These are phyloP conservation scores for Penstemon barbatus DNA, from an alignment of 257 asterid genomes.

Conservation along the genomic window DNA sequence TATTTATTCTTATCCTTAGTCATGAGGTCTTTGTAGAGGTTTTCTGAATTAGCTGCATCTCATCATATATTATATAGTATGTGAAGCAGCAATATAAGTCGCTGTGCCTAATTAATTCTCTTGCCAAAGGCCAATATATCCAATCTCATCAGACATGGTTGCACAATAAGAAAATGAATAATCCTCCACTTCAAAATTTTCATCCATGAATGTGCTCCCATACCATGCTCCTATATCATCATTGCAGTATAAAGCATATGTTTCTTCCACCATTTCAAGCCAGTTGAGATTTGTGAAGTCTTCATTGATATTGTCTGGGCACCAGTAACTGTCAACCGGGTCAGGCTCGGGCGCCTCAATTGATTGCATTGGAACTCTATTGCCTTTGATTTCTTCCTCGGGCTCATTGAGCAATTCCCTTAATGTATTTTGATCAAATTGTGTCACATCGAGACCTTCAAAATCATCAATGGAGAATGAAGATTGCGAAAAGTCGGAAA, in stretches of 20 bases:
- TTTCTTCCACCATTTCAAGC: conserved; percentile 34
- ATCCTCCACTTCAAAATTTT: conserved; percentile 32
- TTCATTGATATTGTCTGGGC: conserved; percentile 14
- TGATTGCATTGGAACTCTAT: conserved; percentile 21
- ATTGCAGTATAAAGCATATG: background rate
- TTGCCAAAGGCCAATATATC: conserved; percentile 47
- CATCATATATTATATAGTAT: background rate
- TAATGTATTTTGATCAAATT: conserved; percentile 38
- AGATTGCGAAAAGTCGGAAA: conserved; percentile 29
- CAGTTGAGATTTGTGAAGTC: conserved; percentile 26
- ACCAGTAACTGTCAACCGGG: conserved; percentile 22
- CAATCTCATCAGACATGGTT: conserved; percentile 40
- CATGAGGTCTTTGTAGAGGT: background rate
- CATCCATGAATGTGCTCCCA: conserved; percentile 30
- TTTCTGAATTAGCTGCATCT: background rate
- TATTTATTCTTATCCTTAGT: too few species aligned
- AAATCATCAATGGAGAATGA: conserved; percentile 33
- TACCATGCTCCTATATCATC: conserved; percentile 34
- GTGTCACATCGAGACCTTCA: conserved; percentile 37
- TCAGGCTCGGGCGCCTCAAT: conserved; percentile 1
- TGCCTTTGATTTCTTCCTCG: conserved; percentile 15
- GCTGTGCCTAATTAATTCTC: conserved; percentile 30
- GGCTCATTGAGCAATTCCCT: conserved; percentile 44
- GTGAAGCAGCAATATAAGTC: background rate
- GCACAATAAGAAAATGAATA: conserved; percentile 28